These are phyloP conservation scores for Carallia brachiata DNA, from an alignment of 345 rosid species.

Conservation along the genomic window DNA sequence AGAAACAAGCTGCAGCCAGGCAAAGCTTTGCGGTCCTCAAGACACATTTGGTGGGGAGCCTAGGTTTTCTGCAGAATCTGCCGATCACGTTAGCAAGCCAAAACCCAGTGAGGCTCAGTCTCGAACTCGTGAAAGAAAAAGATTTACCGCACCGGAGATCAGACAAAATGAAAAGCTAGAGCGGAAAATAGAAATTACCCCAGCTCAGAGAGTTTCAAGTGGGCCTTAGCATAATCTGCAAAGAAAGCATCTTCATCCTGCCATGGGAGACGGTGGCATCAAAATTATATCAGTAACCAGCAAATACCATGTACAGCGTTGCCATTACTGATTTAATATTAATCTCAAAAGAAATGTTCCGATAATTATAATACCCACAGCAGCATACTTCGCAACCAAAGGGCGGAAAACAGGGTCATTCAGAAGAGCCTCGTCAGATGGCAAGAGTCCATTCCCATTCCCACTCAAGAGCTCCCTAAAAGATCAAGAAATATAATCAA, in stretches of 20 bases:
- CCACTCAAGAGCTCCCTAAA: slow-evolving; percentile 79
- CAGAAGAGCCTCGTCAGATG: slow-evolving; percentile 80
- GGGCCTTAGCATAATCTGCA: slow-evolving; percentile 75
- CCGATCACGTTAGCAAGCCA: background rate
- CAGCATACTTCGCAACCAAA: slow-evolving; percentile 83
- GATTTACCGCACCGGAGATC: too few relatives aligned
- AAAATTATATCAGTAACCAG: background rate
- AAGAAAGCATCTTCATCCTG: slow-evolving; percentile 97
- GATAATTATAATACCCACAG: slow-evolving; percentile 31
- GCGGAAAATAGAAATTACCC: slow-evolving; percentile 44
- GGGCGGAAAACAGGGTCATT: slow-evolving; percentile 82
- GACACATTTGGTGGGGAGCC: too few relatives aligned
- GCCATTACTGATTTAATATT: background rate
- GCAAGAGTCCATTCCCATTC: slow-evolving; percentile 78
- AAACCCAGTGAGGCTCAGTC: background rate
- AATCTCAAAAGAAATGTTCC: background rate
- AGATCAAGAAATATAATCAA: background rate
- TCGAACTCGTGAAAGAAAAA: too few relatives aligned
- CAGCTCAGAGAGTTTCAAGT: slow-evolving; percentile 87
- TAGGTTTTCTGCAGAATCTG: slow-evolving; percentile 38
- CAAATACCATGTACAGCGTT: background rate
- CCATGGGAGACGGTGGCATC: background rate
- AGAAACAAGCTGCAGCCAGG: too few relatives aligned
- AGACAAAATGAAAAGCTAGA: too few relatives aligned
- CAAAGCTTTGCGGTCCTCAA: background rate